phyloP scores from a whole-genome alignment of 495 filamentous ascomycete genomes.

The Xylaria nigripes region DNA sequence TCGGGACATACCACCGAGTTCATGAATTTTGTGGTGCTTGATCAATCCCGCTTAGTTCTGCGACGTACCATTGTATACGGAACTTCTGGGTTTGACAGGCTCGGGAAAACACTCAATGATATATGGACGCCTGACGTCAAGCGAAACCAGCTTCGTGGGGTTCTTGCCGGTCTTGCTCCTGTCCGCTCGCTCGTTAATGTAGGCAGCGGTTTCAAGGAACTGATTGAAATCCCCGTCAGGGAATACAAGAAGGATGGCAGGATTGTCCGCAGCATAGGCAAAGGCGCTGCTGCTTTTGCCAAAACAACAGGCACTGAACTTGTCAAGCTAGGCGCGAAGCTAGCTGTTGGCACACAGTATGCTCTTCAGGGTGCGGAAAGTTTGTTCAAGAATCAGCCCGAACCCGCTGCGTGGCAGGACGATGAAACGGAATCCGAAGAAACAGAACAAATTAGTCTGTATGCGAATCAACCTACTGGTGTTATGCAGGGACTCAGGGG shows the following conservation, averaged over 20 bases:
- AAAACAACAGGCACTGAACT: constrained; percentile 88
- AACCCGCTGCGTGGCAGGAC: constrained; percentile 50
- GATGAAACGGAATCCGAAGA: constrained; percentile 55
- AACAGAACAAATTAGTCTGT: constrained; percentile 69
- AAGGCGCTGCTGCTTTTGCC: constrained; percentile 80
- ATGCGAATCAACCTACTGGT: constrained; percentile 86
- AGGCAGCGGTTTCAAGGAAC: constrained; percentile 72
- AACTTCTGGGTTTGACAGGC: constrained; percentile 76
- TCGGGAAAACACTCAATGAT: constrained; percentile 83
- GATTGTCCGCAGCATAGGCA: constrained; percentile 82
- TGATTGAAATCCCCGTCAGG: constrained; percentile 78
- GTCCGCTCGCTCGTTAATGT: constrained; percentile 86
- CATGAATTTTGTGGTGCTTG: constrained; percentile 96
- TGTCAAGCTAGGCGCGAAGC: constrained; percentile 85
- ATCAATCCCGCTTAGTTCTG: constrained; percentile 78
- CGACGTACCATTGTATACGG: constrained; percentile 89
- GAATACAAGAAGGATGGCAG: constrained; percentile 94
- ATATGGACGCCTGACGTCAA: constrained; percentile 97
- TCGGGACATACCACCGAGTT: constrained; percentile 98
- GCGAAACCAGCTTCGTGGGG: constrained; percentile 76
- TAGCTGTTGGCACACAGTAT: constrained; percentile 90
- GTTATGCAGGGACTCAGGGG: constrained; percentile 78
- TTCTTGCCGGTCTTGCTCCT: constrained; percentile 83
- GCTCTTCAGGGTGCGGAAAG: constrained; percentile 83
- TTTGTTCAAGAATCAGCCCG: constrained; percentile 49